Percentiles rank a stretch among this genome's conserved stretches.
These are phyloP conservation scores for Colletotrichum lini DNA, from an alignment of 2,329 filamentous ascomycete genomes.

Conservation along the genomic window DNA sequence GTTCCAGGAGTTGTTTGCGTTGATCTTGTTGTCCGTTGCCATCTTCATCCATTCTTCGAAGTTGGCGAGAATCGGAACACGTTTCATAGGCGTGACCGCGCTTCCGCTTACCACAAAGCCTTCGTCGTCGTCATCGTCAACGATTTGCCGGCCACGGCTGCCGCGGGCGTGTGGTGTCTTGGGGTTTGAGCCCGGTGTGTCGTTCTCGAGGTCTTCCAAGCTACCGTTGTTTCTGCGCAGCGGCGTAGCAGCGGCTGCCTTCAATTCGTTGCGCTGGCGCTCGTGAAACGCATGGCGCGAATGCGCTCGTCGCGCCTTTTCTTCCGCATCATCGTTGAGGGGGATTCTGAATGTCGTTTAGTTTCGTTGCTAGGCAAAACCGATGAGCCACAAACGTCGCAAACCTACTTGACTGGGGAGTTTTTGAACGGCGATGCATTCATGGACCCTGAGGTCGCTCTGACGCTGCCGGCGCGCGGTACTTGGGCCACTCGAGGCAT, in stretches of 20 bases:
- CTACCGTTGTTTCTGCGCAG: slow-evolving; percentile 74
- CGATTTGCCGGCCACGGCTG: slow-evolving; percentile 50
- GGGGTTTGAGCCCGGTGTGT: slow-evolving; percentile 68
- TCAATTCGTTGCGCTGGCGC: slow-evolving; percentile 92
- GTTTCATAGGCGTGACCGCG: slow-evolving; percentile 94
- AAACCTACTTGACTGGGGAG: slow-evolving; percentile 69
- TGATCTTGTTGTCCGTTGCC: slow-evolving; percentile 99
- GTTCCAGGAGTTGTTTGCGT: slow-evolving; percentile 98
- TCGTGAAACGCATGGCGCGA: slow-evolving; percentile 91
- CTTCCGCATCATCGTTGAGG: slow-evolving; percentile 93
- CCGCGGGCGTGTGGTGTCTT: slow-evolving; percentile 64
- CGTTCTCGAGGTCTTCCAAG: slow-evolving; percentile 71
- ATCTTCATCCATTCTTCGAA: slow-evolving; percentile 99
- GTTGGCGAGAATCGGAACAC: slow-evolving; percentile 94
- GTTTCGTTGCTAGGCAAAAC: slow-evolving; percentile 40
- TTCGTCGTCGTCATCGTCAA: slow-evolving; percentile 70
- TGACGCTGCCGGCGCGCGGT: slow-evolving; percentile 64
- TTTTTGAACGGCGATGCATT: slow-evolving; percentile 69
- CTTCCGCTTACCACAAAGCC: slow-evolving; percentile 78
- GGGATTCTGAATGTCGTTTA: slow-evolving; percentile 76
- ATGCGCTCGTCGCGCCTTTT: slow-evolving; percentile 90
- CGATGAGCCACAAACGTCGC: slow-evolving; percentile 8
- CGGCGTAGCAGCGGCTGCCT: slow-evolving; percentile 80
- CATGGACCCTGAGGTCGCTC: slow-evolving; percentile 62
- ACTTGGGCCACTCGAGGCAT: slow-evolving; percentile 73